These are phyloP conservation scores for Penicillium cosmopolitanum DNA, from an alignment of 495 filamentous ascomycete species.

Conservation along the genomic window DNA sequence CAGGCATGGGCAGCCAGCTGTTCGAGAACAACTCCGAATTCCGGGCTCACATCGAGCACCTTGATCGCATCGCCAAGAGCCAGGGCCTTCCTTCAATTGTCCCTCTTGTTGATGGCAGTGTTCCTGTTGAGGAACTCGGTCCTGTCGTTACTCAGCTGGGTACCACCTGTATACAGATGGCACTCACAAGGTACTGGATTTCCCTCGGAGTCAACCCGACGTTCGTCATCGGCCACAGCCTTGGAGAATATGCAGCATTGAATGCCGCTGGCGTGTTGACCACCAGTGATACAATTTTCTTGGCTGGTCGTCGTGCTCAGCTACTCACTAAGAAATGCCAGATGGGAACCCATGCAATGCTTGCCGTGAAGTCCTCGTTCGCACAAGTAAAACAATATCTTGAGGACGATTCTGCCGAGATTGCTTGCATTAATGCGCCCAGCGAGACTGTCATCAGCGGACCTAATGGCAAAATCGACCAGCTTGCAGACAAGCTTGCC, in stretches of 20 bases:
- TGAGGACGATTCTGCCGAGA: constrained; percentile 35
- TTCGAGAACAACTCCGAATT: constrained; percentile 69
- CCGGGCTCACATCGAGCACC: constrained; percentile 68
- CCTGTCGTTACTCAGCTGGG: constrained; percentile 80
- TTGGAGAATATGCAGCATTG: constrained; percentile 87
- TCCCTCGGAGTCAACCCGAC: constrained; percentile 77
- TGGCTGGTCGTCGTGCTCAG: constrained; percentile 77
- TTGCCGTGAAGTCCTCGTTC: constrained; percentile 49
- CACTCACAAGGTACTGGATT: constrained; percentile 76
- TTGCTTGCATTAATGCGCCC: constrained; percentile 58
- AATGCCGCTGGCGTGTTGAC: constrained; percentile 80
- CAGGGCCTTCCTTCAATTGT: constrained; percentile 71
- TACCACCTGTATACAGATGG: constrained; percentile 81
- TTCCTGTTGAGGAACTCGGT: constrained; percentile 57
- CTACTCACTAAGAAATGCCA: constrained; percentile 75
- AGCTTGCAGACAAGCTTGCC: constrained; percentile 60
- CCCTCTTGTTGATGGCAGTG: constrained; percentile 60
- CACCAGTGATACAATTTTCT: constrained; percentile 76
- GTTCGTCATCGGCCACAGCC: constrained; percentile 83
- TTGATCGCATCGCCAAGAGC: constrained; percentile 66
- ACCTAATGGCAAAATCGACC: constrained; percentile 49
- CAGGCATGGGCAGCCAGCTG: constrained; percentile 72
- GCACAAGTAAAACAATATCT: constrained; percentile 36
- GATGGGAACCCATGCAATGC: constrained; percentile 67
- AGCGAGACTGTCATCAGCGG: constrained; percentile 57